phyloP scores from a whole-genome alignment of 2,329 filamentous ascomycete genomes.

The Fusarium xylarioides region DNA sequence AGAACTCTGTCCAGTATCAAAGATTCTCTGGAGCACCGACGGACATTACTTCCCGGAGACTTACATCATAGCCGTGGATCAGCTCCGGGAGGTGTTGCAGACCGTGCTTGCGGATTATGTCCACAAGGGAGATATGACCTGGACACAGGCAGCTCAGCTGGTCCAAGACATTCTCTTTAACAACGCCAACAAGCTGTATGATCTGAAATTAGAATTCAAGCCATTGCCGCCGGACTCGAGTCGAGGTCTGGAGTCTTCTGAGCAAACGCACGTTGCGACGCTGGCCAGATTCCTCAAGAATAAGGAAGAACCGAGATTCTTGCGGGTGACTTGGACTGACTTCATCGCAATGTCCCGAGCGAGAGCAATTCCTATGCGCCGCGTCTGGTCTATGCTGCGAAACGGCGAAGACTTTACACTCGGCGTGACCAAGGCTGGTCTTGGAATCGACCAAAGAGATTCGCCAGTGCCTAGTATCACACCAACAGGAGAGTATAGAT shows the following conservation, averaged over 20 bases:
- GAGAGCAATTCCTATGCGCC: slow-evolving; percentile 72
- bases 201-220: slow-evolving; percentile 60
- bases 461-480: slow-evolving; percentile 60
- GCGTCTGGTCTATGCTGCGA: slow-evolving; percentile 59
- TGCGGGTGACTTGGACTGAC: slow-evolving; percentile 82
- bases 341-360: slow-evolving; percentile 75
- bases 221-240: slow-evolving; percentile 26
- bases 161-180: slow-evolving; percentile 76
- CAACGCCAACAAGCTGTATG: slow-evolving; percentile 80
- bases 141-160: slow-evolving; percentile 69
- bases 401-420: slow-evolving; percentile 58
- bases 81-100: slow-evolving; percentile 76
- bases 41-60: slow-evolving; percentile 84
- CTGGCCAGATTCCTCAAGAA: slow-evolving; percentile 52
- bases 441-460: slow-evolving; percentile 76
- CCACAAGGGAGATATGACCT: slow-evolving; percentile 67
- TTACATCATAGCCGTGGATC: slow-evolving; percentile 75
- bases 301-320: slow-evolving; percentile 66
- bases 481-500: slow-evolving; percentile 70
- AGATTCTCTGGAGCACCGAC: slow-evolving; percentile 83
- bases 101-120: slow-evolving; percentile 75
- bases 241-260: neutral
- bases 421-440: slow-evolving; percentile 69
- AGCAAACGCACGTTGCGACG: slow-evolving; percentile 3
- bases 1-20: slow-evolving; percentile 78